Base-by-base conservation (phyloP, 2,329 filamentous ascomycete species). In the Pleoardoris graminearum region DNA sequence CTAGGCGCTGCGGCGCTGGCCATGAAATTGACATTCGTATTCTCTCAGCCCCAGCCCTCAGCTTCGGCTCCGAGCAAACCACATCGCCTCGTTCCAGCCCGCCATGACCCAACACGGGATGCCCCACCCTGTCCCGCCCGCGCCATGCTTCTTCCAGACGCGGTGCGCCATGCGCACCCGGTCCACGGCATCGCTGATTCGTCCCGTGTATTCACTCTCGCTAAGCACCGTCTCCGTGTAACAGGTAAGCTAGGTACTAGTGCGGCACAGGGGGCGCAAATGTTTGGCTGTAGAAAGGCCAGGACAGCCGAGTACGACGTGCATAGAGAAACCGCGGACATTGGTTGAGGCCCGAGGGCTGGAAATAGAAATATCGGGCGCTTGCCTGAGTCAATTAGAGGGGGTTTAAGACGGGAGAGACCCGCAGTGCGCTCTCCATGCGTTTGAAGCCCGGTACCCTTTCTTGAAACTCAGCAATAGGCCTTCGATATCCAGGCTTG, bases 1-100 rank as follows among this genome's bases (percentile, higher is more conserved):
- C n/a, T n/a, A n/a, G n/a, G n/a, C n/a, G n/a, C n/a, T n/a, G n/a
- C n/a, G n/a, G 44, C 44, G 44, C 33, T 47, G 11, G 10, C 32
- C 32, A 29, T 35, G 29, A 41, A 23, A 23, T 48, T 48, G 46
- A 33, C 17, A 17, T 38, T 49, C 37, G 46, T 42, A 35, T 42
- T 35, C 19, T 27, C 27, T 49, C 46, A 42, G 36, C 46, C 46
- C 46, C 23, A 21, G 16, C 3, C 21, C 12, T 49, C 46, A 39
- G 36, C 46, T 41, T 36, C 25, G 36, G 5, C 36, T 33, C 27
- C 14, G 46, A 37, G 44, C 44, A 47, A 47, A 47, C 44, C 44
- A 47, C 44, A 33, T 37, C 44, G 7, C 7, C 32, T 37, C 44
- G 32, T 37, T 47, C 19, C 32, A 37, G 44, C 44, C 44, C 22